Evolutionary conservation across 2,329 filamentous ascomycete genomes (phyloP), one percentile per base, ranked within the genome.

Genomic region (Fusarium citri): DNA sequence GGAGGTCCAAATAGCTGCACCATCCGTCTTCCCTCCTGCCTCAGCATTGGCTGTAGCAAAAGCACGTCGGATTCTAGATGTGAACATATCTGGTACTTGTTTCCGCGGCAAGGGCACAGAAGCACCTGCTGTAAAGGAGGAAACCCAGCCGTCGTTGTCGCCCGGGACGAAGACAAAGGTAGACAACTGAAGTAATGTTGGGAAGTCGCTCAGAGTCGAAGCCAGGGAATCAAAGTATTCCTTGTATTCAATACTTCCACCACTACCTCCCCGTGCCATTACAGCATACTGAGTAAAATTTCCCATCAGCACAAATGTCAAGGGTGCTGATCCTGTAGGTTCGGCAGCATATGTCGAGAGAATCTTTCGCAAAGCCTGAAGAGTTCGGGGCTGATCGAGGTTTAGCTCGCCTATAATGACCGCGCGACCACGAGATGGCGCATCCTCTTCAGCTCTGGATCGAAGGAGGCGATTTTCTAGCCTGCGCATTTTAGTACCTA

Each of bases 91-190:
- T 2, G 96, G 96, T 4, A 99, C 87, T 0, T 87, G 81, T 69
- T 91, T 90, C 12, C 91, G 82, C 0, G 93, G 93, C 14, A 95
- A 77, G 0, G 91, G 88, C 1, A 88, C 87, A 1, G 91, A 89
- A 2, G 92, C 91, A 6, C 93, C 93, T 3, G 90, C 91, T 1
- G 89, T 89, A 78, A 97, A 97, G 4, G 94, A 88, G 1, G 94
- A 97, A 8, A 91, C 89, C 96, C 96, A 99, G n/a, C 93, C 94
- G 78, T 99, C 96, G 78, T 98, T 97, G 80, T 98, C 95, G 30
- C 96, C 96, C 0, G 96, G 96, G 0, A 98, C 92, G 76, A 99
- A 97, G 31, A 97, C 85, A 78, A 98, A 97, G 0, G 92, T 95
- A 8, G 92, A 91, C 26, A 88, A 87, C 59, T 91, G 91, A 45